Percentiles rank a stretch among this genome's conserved stretches.
Evolutionary conservation across 495 filamentous ascomycete species (phyloP).

Genomic region (Hypoxylon fuscum): DNA sequence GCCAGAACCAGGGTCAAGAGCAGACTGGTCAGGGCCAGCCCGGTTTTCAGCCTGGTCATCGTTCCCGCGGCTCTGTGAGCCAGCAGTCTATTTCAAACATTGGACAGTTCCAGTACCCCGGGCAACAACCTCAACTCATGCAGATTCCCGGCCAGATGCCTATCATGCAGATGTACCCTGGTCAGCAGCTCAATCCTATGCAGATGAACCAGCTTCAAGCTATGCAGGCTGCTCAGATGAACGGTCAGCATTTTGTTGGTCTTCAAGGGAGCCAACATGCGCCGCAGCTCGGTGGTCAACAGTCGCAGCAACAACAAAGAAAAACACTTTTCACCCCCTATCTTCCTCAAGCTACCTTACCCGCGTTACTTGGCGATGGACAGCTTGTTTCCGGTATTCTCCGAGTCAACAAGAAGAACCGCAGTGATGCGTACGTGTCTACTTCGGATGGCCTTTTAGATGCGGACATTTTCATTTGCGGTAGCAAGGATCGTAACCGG

Average conservation of each 20-base stretch:
- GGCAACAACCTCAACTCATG: constrained; percentile 92
- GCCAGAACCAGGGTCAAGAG: constrained; percentile 67
- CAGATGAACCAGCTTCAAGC: constrained; percentile 92
- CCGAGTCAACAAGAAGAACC: constrained; percentile 99
- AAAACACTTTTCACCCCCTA: constrained; percentile 99
- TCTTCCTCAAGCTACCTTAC: constrained; percentile 92
- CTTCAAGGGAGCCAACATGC: constrained; percentile 82
- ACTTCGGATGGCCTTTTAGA: constrained; percentile 86
- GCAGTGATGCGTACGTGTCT: constrained; percentile 96
- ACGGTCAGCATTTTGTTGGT: constrained; percentile 73
- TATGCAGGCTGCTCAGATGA: constrained; percentile 86
- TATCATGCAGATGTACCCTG: constrained; percentile 79
- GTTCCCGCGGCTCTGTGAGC: constrained; percentile 81
- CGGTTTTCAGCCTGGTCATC: constrained; percentile 93
- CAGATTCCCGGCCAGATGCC: constrained; percentile 84
- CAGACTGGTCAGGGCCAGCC: constrained; percentile 70
- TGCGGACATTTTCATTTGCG: constrained; percentile 99
- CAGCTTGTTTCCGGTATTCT: constrained; percentile 96
- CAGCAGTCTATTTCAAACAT: constrained; percentile 88
- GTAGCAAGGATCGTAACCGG: constrained; percentile 97
- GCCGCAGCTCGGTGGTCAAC: constrained; percentile 69
- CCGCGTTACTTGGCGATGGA: constrained; percentile 88
- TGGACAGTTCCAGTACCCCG: constrained; percentile 87
- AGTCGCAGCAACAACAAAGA: constrained; percentile 88
- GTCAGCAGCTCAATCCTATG: constrained; percentile 87